Conservation (phyloP, 148 eudicot species). For the Nepenthes gracilis region DNA sequence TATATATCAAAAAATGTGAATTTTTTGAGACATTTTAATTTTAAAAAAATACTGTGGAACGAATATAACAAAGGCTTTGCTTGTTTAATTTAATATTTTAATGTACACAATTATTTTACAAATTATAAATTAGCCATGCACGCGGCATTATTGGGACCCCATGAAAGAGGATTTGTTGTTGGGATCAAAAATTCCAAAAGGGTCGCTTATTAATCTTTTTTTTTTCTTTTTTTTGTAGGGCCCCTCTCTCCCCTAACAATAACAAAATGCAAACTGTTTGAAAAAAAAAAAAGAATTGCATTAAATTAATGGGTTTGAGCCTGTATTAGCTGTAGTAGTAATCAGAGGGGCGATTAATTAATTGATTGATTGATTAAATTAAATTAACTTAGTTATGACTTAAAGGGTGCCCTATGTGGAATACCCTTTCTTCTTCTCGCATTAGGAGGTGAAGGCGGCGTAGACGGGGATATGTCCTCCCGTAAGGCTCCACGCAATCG, state of each 20-base stretch:
- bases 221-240: neutral
- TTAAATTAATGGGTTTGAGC: constrained; percentile 3
- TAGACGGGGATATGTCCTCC: constrained; percentile 53
- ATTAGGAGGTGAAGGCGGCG: constrained; percentile 57
- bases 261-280: constrained; percentile 1
- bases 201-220: neutral
- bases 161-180: neutral
- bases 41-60: no score
- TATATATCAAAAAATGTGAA: no score
- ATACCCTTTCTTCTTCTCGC: constrained; percentile 84
- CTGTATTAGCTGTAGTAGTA: no score
- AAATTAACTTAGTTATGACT: constrained; percentile 20
- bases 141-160: neutral
- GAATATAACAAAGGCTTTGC: no score
- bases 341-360: neutral
- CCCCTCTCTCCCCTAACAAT: constrained; percentile 9
- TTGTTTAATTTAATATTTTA: no score
- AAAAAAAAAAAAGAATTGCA: constrained; percentile 20
- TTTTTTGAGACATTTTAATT: no score
- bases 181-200: neutral
- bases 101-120: no score
- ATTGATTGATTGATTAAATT: neutral
- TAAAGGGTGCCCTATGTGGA: constrained; percentile 89
- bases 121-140: no score
- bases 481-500: constrained; percentile 46